Conservation (phyloP, 2,329 filamentous ascomycete genomes). For the Madurella fahalii region DNA sequence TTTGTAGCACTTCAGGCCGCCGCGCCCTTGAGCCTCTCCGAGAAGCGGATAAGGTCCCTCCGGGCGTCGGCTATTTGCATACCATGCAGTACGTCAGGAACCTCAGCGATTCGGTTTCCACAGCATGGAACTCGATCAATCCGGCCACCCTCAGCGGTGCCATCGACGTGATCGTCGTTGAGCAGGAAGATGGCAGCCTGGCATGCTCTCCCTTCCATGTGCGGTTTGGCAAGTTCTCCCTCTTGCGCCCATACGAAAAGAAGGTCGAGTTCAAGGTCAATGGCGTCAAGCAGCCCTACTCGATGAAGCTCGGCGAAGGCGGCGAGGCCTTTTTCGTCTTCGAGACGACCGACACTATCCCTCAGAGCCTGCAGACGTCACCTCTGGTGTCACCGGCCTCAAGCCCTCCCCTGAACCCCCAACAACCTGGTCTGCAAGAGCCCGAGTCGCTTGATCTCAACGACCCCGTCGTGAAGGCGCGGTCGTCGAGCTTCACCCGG, state of each 20-base stretch:
- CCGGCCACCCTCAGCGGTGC: conserved; percentile 94
- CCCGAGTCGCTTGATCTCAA: conserved; percentile 68
- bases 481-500: conserved; percentile 37
- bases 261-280: conserved; percentile 99
- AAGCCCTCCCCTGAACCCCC: conserved; percentile 65
- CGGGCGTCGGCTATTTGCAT: conserved; percentile 15
- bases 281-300: conserved; percentile 82
- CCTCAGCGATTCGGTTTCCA: conserved; percentile 91
- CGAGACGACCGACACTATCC: conserved; percentile 86
- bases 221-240: conserved; percentile 96
- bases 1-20: neutral
- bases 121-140: conserved; percentile 99
- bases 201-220: conserved; percentile 97
- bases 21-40: neutral
- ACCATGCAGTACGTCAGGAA: conserved; percentile 97
- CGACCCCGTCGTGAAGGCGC: conserved; percentile 36
- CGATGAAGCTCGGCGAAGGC: conserved; percentile 97
- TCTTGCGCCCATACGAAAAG: conserved; percentile 92
- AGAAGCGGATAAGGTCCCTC: neutral
- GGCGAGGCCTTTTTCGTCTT: conserved; percentile 99
- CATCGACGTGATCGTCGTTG: conserved; percentile 97
- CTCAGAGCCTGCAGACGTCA: conserved; percentile 90
- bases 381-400: conserved; percentile 85
- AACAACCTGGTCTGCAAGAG: conserved; percentile 55
- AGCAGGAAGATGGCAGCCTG: conserved; percentile 85